phyloP scores from a whole-genome alignment of 1,139 yeast species.

The Sugiyamaella pinicola region DNA sequence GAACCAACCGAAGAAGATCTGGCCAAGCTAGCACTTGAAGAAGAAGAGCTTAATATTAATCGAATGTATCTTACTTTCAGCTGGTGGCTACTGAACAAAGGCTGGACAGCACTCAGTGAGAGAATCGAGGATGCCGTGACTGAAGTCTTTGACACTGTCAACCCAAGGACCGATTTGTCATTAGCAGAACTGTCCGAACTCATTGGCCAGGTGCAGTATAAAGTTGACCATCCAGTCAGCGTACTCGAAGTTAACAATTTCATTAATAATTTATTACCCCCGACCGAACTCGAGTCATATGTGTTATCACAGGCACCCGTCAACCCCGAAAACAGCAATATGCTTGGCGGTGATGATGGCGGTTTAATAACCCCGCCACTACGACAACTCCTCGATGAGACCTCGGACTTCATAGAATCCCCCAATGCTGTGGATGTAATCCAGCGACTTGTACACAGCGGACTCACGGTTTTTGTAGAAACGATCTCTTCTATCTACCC shows the following conservation, averaged over 20 bases:
- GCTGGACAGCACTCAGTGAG: slow-evolving; percentile 65
- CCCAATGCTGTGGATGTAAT: slow-evolving; percentile 47
- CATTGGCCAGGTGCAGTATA: slow-evolving; percentile 47
- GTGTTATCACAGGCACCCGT: slow-evolving; percentile 44
- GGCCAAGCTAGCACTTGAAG: slow-evolving; percentile 34
- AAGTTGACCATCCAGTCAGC: slow-evolving; percentile 43
- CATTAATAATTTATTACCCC: slow-evolving; percentile 45
- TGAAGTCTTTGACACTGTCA: slow-evolving; percentile 61
- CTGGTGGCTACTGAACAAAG: slow-evolving; percentile 93
- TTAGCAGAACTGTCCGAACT: slow-evolving; percentile 60
- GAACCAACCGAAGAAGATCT: slow-evolving; percentile 34
- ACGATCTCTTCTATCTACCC: slow-evolving; percentile 35
- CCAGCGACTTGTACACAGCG: slow-evolving; percentile 44
- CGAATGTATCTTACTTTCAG: slow-evolving; percentile 84
- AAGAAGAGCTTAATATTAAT: slow-evolving; percentile 51
- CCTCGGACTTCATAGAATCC: slow-evolving; percentile 52
- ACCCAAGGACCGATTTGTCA: slow-evolving; percentile 72
- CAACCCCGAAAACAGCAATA: slow-evolving; percentile 6
- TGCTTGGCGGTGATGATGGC: slow-evolving; percentile 17
- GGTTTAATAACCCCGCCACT: slow-evolving; percentile 31
- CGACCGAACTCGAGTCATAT: slow-evolving; percentile 45
- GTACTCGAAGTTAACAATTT: slow-evolving; percentile 31
- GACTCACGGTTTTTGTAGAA: slow-evolving; percentile 40
- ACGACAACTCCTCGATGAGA: slow-evolving; percentile 51
- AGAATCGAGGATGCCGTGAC: slow-evolving; percentile 60